A percentile compares a stretch with the other conserved stretches of the same genome.
Conservation (phyloP, 2,329 filamentous ascomycete species). For the Magnaporthiopsis incrustans region DNA sequence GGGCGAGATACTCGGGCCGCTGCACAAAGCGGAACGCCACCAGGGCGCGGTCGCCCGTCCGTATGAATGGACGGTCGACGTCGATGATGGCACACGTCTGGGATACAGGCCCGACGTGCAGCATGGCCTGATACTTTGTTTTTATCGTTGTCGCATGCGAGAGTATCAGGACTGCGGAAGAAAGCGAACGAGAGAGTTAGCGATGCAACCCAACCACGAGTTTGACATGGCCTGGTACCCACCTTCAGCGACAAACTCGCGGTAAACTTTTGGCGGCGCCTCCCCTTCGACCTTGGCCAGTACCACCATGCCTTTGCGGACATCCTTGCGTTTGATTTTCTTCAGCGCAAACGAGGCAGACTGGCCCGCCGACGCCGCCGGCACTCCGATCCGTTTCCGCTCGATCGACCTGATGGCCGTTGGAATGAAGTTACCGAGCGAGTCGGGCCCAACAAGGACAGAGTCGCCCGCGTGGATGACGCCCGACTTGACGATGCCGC, state of each 20-base stretch:
- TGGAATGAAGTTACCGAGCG: constrained; percentile 77
- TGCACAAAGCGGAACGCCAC: constrained; percentile 95
- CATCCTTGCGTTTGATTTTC: constrained; percentile 80
- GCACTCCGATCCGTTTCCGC: constrained; percentile 83
- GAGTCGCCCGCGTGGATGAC: constrained; percentile 86
- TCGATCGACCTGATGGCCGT: constrained; percentile 91
- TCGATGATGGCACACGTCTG: constrained; percentile 98
- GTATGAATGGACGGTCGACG: constrained; percentile 90
- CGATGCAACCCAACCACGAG: not conserved
- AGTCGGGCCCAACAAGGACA: constrained; percentile 83
- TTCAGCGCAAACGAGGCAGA: constrained; percentile 88
- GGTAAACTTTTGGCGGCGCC: constrained; percentile 60
- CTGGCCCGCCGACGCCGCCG: constrained; percentile 82
- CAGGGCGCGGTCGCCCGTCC: constrained; percentile 86
- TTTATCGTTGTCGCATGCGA: constrained; percentile 97
- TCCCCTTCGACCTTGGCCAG: constrained; percentile 72
- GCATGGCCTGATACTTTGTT: constrained; percentile 94
- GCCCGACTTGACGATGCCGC: constrained; percentile 82
- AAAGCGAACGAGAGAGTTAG: not conserved
- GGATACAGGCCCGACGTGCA: constrained; percentile 89
- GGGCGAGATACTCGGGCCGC: constrained; percentile 81
- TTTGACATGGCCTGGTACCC: constrained; percentile 14
- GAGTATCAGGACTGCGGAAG: constrained; percentile 71
- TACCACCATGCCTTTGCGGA: constrained; percentile 97
- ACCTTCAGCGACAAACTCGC: constrained; percentile 74